Evolutionary conservation across 2,329 filamentous ascomycete species (phyloP), one percentile per base, ranked within the genome.

Genomic region (Colletotrichum karsti): DNA sequence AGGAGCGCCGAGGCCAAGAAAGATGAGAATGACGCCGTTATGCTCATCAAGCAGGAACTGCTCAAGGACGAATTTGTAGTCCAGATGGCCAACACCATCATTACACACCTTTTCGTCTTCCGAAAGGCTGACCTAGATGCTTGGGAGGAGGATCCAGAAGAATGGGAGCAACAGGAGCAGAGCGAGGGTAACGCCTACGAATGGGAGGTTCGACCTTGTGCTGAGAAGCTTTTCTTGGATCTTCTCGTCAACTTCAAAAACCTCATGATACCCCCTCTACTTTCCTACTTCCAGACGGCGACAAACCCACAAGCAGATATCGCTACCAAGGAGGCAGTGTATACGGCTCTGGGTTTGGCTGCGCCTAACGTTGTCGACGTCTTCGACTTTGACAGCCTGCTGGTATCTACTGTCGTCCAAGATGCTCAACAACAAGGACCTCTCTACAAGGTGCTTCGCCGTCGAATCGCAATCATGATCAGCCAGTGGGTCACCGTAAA

Each of bases 71-170:
- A 92, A 1, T 88, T 98, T 65, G 90, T 97, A 3, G 84, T 92
- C 15, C 90, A 95, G 71, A 91, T 97, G 72, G 93, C 96, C 77
- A 93, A 96, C 71, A 85, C 91, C 12, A 90, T 97, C 63, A 93
- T 99, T 57, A 94, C 92, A 1, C 91, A 92, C 73, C 93, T 97
- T 72, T 96, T 99, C 77, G 88, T 96, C 39, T 96, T 98, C 78
- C 90, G 94, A 35, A 88, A 92, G 67, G 90, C 90, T 57, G 96
- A 99, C 78, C 87, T 98, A 1, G 90, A 94, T 69, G 92, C 94
- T 65, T 99, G 96, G 96, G 92, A 97, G 76, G 92, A 97, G 75
- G 94, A 97, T 65, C 94, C 95, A 0, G 94, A 99, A 77, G 94
- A 97, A 60, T 99, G 96, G 95, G 95, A 98, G 78, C 91, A 93